A percentile compares a stretch with the other conserved stretches of the same genome.
Conservation (phyloP, 345 rosid genomes). For the Pistacia atlantica region DNA sequence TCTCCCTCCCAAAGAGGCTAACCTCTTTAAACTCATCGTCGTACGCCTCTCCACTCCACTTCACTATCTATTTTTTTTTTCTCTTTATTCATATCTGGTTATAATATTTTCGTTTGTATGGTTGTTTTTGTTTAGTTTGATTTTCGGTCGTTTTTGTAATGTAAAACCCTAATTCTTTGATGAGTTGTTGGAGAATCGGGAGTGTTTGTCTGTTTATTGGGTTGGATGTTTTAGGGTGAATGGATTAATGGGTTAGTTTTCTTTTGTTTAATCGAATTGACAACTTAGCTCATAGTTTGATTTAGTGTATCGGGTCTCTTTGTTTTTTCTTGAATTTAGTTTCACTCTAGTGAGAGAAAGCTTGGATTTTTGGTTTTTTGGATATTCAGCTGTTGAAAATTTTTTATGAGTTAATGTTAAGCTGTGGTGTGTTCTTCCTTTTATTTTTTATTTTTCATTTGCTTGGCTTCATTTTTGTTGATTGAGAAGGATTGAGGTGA, state of each 20-base stretch:
- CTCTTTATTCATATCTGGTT: background rate
- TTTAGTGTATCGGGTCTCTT: background rate
- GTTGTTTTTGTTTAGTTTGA: background rate
- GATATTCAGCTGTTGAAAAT: background rate
- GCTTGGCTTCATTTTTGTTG: background rate
- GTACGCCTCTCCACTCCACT: slow-evolving; percentile 61
- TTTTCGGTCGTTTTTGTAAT: slow-evolving; percentile 9
- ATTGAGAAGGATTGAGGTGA: background rate
- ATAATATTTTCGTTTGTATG: background rate
- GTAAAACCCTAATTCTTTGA: slow-evolving; percentile 26
- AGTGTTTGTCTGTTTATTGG: background rate
- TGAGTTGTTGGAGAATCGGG: slow-evolving; percentile 8
- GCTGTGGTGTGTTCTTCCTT: background rate
- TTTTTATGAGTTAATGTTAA: background rate
- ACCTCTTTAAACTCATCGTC: slow-evolving; percentile 99
- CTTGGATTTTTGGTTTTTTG: background rate
- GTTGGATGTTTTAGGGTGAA: background rate
- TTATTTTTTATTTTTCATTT: background rate
- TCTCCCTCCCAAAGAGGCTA: slow-evolving; percentile 98
- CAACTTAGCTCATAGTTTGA: background rate
- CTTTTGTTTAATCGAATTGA: background rate
- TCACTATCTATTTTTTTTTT: slow-evolving; percentile 21
- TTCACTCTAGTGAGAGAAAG: background rate
- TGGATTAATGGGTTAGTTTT: slow-evolving; percentile 12
- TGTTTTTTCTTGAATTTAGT: background rate